phyloP scores from a whole-genome alignment of 1,284 basidiomycete genomes.

The Cutaneotrichosporon sp. region DNA sequence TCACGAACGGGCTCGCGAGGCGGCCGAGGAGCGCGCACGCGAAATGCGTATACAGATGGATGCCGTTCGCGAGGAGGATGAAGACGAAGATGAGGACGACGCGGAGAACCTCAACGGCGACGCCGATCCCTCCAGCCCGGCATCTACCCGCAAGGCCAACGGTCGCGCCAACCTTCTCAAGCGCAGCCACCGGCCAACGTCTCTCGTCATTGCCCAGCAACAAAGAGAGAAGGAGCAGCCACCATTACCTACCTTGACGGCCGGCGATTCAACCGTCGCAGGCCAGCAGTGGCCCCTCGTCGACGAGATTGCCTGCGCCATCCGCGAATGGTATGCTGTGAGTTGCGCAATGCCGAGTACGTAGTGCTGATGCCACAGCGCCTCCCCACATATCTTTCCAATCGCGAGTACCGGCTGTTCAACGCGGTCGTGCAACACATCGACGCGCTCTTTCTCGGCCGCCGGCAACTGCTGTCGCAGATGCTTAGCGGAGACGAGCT shows the following conservation, averaged over 20 bases:
- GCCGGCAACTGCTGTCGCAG: slow-evolving; percentile 81
- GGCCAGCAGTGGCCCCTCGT: slow-evolving; percentile 81
- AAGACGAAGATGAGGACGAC: slow-evolving; percentile 49
- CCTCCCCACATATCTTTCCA: slow-evolving; percentile 83
- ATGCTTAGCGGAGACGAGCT: slow-evolving; percentile 86
- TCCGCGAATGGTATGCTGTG: slow-evolving; percentile 89
- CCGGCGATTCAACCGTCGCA: slow-evolving; percentile 81
- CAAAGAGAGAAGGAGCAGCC: slow-evolving; percentile 64
- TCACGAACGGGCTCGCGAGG: slow-evolving; percentile 27
- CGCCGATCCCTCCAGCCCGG: background rate
- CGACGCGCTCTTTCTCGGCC: slow-evolving; percentile 80
- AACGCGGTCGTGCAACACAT: slow-evolving; percentile 81
- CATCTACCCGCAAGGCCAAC: background rate
- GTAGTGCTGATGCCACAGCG: slow-evolving; percentile 25
- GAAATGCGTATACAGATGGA: slow-evolving; percentile 52
- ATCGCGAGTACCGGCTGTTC: slow-evolving; percentile 85
- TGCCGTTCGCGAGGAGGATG: slow-evolving; percentile 68
- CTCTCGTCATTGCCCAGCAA: slow-evolving; percentile 23
- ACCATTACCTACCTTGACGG: slow-evolving; percentile 85
- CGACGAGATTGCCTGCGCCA: slow-evolving; percentile 92
- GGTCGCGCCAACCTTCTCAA: slow-evolving; percentile 1
- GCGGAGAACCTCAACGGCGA: background rate
- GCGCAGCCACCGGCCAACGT: slow-evolving; percentile 29
- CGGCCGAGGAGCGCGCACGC: slow-evolving; percentile 26
- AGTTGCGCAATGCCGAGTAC: slow-evolving; percentile 11